Base-by-base conservation (phyloP, 116 monocot genomes). In the Phalaenopsis hybrid region DNA sequence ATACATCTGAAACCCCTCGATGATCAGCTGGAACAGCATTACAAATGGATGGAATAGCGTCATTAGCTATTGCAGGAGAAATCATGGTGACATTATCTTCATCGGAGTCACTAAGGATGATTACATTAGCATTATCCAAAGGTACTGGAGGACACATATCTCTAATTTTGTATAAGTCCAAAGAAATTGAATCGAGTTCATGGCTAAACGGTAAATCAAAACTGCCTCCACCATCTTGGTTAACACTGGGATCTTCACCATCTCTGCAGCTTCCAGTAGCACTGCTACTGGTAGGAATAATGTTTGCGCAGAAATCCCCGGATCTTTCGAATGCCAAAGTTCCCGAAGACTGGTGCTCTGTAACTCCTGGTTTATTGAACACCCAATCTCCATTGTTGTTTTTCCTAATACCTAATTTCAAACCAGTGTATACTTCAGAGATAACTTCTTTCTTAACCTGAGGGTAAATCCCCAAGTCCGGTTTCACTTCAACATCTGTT, bases 91-190 rank as follows among this genome's bases (percentile, higher is more conserved):
- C 67, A 69, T 89, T 88, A 11, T 93, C 95, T 52, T 99, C 99
- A 68, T 99, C 99, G 57, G 99, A 95, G 74, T 99, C 99, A 81
- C 89, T 99, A 11, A 99, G 87, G 57, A 95, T 86, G 72, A 99
- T 99, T 55, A 99, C 51, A 79, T 92, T 83, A 6, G 76, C 16
- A 79, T 90, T 83, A 57, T 87, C 84, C 10, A 75, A 69, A 44
- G 55, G 81, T 17, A 52, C 75, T 15, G 82, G 72, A 82, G 86
- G 78, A 17, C 63, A 67, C 80, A 83, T 44, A 58, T 94, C 81
- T 28, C 82, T 83, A 69, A 58, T 55, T 81, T 83, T 86, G 59
- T 89, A 88, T 44, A 94, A 79, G 72, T 82, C 86, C 49, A 86
- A 55, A 75, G 84, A 41, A 17, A 85, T 13, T 78, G 89, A 88